A percentile compares a stretch with the other conserved stretches of the same genome.
phyloP scores from a whole-genome alignment of 2,329 filamentous ascomycete species.

The Coniella lustricola region DNA sequence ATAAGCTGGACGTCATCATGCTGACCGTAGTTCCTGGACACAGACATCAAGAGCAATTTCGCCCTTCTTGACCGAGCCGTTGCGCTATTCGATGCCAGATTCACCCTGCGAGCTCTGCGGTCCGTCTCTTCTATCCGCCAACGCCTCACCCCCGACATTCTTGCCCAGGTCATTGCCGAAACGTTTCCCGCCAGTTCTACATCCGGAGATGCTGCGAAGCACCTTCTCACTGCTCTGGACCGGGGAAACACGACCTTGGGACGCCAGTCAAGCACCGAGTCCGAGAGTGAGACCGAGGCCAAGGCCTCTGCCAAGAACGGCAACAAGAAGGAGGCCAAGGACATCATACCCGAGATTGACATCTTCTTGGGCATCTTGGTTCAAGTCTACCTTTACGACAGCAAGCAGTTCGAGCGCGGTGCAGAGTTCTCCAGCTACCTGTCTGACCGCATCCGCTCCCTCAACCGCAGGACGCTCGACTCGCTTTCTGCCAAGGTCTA shows the following conservation, averaged over 20 bases:
- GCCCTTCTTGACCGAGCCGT: slow-evolving; percentile 86
- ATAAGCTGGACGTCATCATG: no score
- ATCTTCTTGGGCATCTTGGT: slow-evolving; percentile 80
- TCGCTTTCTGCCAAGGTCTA: slow-evolving; percentile 92
- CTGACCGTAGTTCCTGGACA: slow-evolving; percentile 7
- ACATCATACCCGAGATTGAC: slow-evolving; percentile 78
- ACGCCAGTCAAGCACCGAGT: slow-evolving; percentile 52
- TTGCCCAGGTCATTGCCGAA: slow-evolving; percentile 73
- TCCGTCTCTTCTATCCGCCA: slow-evolving; percentile 96
- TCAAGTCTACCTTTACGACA: slow-evolving; percentile 84
- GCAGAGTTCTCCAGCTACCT: slow-evolving; percentile 78
- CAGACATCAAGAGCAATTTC: slow-evolving; percentile 95
- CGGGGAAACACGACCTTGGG: slow-evolving; percentile 59
- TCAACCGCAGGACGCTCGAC: slow-evolving; percentile 92
- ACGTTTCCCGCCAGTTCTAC: slow-evolving; percentile 60
- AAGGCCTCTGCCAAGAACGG: slow-evolving; percentile 47
- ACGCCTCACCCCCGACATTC: slow-evolving; percentile 72
- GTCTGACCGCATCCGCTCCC: slow-evolving; percentile 73
- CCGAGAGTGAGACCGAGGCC: slow-evolving; percentile 63
- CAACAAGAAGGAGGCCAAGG: slow-evolving; percentile 58
- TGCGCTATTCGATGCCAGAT: slow-evolving; percentile 86
- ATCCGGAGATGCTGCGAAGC: slow-evolving; percentile 59
- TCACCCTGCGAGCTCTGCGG: slow-evolving; percentile 86
- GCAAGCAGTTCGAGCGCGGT: slow-evolving; percentile 72
- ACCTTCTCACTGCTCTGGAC: slow-evolving; percentile 63